Percentiles rank a stretch among this genome's conserved stretches.
Conservation (phyloP, 345 rosid species). For the Camelina laxa region DNA sequence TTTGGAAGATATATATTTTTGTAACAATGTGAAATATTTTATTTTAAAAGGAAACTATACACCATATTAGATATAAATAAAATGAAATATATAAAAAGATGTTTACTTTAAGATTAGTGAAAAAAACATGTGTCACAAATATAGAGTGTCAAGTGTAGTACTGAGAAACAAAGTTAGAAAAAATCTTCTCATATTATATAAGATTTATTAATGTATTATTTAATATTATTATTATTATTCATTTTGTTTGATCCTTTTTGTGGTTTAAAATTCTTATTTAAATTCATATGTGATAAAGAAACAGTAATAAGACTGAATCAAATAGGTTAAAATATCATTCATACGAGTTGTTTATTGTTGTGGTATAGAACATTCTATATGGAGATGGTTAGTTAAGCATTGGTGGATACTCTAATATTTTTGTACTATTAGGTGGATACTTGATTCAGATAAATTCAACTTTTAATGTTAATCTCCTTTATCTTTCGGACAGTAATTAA, state of each 20-base stretch:
- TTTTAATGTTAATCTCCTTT: not conserved
- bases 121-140: too few relatives aligned
- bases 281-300: not conserved
- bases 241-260: not conserved
- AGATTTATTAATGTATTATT: too few relatives aligned
- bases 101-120: too few relatives aligned
- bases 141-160: too few relatives aligned
- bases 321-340: not conserved
- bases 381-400: not conserved
- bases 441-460: not conserved
- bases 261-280: not conserved
- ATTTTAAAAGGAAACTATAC: too few relatives aligned
- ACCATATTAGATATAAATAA: too few relatives aligned
- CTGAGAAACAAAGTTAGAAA: too few relatives aligned
- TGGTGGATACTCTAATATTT: not conserved
- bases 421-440: not conserved
- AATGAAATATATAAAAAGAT: too few relatives aligned
- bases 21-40: too few relatives aligned
- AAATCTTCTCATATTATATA: too few relatives aligned
- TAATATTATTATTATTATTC: not conserved
- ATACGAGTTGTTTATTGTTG: not conserved
- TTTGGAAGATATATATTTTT: too few relatives aligned
- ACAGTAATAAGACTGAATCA: not conserved
- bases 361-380: not conserved
- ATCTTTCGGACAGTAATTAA: not conserved